Base-by-base conservation (phyloP, 805 yeast genomes). In the Kuraishia borneana region DNA sequence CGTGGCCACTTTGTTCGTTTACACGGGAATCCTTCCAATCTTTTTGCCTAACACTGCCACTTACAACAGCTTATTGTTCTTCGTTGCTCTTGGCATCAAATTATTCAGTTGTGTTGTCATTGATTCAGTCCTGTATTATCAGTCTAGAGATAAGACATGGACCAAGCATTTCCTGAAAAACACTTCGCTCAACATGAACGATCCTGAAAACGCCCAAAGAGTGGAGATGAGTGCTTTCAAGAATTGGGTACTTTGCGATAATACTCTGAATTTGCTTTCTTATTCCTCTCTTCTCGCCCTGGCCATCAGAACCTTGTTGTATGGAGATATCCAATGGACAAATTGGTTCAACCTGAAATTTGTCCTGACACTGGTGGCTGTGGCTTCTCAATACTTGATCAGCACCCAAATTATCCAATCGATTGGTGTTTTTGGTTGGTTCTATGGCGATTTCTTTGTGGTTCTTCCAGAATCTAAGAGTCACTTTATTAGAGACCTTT, bases 351-450 rank as follows among this genome's bases (percentile, higher is more conserved):
- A 58, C 31, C 63, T 76, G 40, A 54, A 81, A 36, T 42, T 70
- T n/a, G 76, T 79, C 35, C 46, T 77, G 31, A 89, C 89, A 8
- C 39, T 56, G 1, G 51, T 73, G 38, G 59, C 81, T 23, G 59
- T 77, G 12, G 43, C 65, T 6, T 60, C 83, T 20, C 94, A 83
- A 45, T 50, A 68, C 13, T 75, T 84, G 80, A 78, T 84, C 23
- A 74, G 80, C 43, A 45, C 64, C 18, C 80, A 84, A 21, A 80
- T 82, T 25, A 66, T 75, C 42, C 71, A 72, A 30, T 74, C 82
- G 33, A 73, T 83, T 42, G 89, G 89, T 2, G 80, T 79, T 40
- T 81, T 77, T 54, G 92, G 94, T n/a, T 83, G 92, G 92, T 83
- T 82, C 47, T 83, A 78, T 52, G 94, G 94, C 37, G 94, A 83